Base-by-base conservation (phyloP, 352 stramenopile genomes). In the Globisporangium irregulare region DNA sequence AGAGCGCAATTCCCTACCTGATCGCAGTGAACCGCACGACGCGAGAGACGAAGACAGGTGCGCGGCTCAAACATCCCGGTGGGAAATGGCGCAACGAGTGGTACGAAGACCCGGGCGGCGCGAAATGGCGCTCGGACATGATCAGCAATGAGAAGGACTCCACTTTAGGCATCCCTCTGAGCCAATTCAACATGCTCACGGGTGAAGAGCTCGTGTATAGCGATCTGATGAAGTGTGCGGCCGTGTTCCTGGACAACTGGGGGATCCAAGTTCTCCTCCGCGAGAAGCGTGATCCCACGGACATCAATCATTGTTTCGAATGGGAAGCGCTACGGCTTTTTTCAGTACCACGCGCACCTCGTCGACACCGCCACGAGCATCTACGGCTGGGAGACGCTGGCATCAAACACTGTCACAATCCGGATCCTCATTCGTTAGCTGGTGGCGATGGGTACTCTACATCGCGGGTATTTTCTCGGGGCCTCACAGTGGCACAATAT, bases 41-140 rank as follows among this genome's bases (percentile, higher is more conserved):
- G 3, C 64, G 62, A 10, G 69, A 73, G 20, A 4, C 14, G 0
- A 77, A 73, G 46, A 80, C 74, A n/a, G 57, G 7, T 0, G 46
- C 73, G n/a, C 73, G 54, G 64, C 72, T 84, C 10, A 29, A 27
- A 0, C 50, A 50, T 15, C 66, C 66, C 2, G 62, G 51, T 22
- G 73, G 77, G 4, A 56, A 46, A 22, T 80, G 77, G 77, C 59
- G 67, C 3, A 80, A 81, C 54, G 74, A 73, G 0, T 82, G 77
- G 73, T 79, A 75, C 58, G 68, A 74, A 65, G 64, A 32, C 14
- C 59, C 36, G 3, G 27, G n/a, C 36, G 69, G 67, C 0, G n/a
- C 62, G 22, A 61, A 59, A 5, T 83, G 68, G 73, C 62, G 54
- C 41, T 64, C 61, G 4, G 61, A 79, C 18, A 64, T 80, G 53